Base-by-base conservation (phyloP, 2,329 filamentous ascomycete genomes). In the Colletotrichum siamense region DNA sequence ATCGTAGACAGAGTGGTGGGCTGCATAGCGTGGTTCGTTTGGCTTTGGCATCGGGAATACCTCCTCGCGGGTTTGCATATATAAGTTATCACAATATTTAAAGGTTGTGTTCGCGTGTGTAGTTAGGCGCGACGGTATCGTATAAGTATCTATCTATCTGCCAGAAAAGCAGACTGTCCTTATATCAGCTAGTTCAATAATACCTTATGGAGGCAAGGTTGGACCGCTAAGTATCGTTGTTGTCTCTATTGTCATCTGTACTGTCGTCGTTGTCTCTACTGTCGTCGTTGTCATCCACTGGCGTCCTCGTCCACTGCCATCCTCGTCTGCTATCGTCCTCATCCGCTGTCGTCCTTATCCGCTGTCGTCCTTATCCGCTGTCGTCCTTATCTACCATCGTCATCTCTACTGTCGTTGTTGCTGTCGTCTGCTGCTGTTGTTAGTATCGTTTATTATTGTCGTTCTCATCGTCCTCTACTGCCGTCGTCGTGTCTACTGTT, bases 11-110 rank as follows among this genome's bases (percentile, higher is more conserved):
- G 15, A 28, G 16, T 34, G 55, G 64, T 69, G 44, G 44, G 32
- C 70, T 77, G 76, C 76, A 77, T 77, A 77, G 74, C 76, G 66
- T 61, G 44, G 22, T 75, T 68, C 16, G 30, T 65, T 55, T 66
- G 59, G 57, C 26, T 65, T 72, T 63, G 8, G 22, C 57, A 71
- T 75, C 32, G 36, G 63, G 64, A 55, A 77, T 76, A 76, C 76
- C 76, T 65, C 69, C 49, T 49, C 34, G 5, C 61, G 26, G 68
- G 36, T 26, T 70, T 65, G 66, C 72, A 62, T 74, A 22, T 66
- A 70, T 57, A 28, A 32, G 22, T 61, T 30, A 55, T 68, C 13
- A 57, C 16, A 62, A n/a, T n/a, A 36, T 22, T 52, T 52, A n/a
- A 6, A 13, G 57, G 10, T 61, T 32, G 32, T 57, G n/a, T 18